Evolutionary conservation across 192 early-diverging fungal genomes (phyloP), one percentile per base, ranked within the genome.

Genomic region (Coemansia sp.): DNA sequence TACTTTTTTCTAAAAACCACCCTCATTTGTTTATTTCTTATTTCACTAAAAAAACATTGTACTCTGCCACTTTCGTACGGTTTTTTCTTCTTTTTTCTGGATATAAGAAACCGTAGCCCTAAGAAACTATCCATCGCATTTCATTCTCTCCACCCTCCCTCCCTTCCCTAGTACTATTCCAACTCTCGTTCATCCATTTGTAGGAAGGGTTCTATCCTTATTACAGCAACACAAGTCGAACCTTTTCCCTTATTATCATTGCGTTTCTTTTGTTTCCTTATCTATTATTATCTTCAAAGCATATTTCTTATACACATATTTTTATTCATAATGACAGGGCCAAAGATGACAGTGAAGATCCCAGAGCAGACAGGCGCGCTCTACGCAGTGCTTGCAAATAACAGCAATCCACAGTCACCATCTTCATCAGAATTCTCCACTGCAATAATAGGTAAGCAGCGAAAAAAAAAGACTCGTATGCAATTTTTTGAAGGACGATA

Each of bases 361-460:
- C 41, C 63, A 1, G 23, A 38, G 23, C 26, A 49, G 5, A 55
- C 9, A 44, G 56, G 55, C 64, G 38, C 68, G 31, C 41, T 69
- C 31, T 69, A 51, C 60, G 50, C 59, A 18, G 50, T 66, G 44
- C 51, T 68, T 10, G 38, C 32, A 12, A 51, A 49, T 58, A 65
- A 25, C 47, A 38, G 31, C 49, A 65, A 63, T 53, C 59, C 59
- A 3, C 49, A 70, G 49, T 71, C 69, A 23, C 57, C 60, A 4
- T 24, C 54, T 27, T 55, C 62, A 26, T 54, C 62, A 5, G 62
- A 56, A 25, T 47, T 44, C n/a, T 56, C 62, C 18, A 44, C 62
- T 27, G 62, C 28, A n/a, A 38, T 7, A 31, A 64, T 52, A 55
- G 32, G 61, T 60, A 51, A 27, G 59, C n/a, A 3, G 27, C 25